Base-by-base conservation (phyloP, 2,329 filamentous ascomycete genomes). In the Clonostachys chloroleuca region DNA sequence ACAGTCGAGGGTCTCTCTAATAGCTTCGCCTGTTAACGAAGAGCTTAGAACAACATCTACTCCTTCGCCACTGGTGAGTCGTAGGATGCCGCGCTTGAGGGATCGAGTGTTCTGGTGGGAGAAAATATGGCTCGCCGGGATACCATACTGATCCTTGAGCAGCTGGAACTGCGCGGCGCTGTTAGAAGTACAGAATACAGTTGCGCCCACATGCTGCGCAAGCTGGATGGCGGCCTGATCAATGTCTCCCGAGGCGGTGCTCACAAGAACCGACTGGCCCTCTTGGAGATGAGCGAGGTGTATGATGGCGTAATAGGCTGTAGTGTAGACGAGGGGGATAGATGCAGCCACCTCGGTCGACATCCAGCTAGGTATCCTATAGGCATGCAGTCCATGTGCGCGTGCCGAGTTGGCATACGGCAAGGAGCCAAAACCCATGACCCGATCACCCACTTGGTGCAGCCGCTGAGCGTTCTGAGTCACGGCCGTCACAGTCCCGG, bases 31-130 rank as follows among this genome's bases (percentile, higher is more conserved):
- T 3, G 66, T 54, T 1, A 75, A 59, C 12, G 44, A 0, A 24
- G 68, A 73, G 55, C 75, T 68, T 55, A 92, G 83, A 13, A 87
- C 84, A 1, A 83, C 81, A 63, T 92, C 87, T 2, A 85, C 85
- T 12, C 87, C 87, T 5, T 56, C 63, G 12, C 77, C 78, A 1
- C 50, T 47, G 1, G 67, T 70, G 3, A 45, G 33, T 5, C 35
- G 33, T 13, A 43, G 34, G 18, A 51, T 44, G 34, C 43, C 49
- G 2, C 18, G 52, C 54, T 18, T 54, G 20, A 65, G 64, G 14
- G 49, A 51, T 24, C 20, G 20, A 5, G 49, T 37, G 34, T 59
- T 55, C 34, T 58, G 49, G 35, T 52, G 58, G 43, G 56, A 59
- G 43, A 64, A 61, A 30, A 63, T 58, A 34, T 47, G 58, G 39